Evolutionary conservation across 116 monocot species (phyloP).

Genomic region (Trichopus zeylanicus): DNA sequence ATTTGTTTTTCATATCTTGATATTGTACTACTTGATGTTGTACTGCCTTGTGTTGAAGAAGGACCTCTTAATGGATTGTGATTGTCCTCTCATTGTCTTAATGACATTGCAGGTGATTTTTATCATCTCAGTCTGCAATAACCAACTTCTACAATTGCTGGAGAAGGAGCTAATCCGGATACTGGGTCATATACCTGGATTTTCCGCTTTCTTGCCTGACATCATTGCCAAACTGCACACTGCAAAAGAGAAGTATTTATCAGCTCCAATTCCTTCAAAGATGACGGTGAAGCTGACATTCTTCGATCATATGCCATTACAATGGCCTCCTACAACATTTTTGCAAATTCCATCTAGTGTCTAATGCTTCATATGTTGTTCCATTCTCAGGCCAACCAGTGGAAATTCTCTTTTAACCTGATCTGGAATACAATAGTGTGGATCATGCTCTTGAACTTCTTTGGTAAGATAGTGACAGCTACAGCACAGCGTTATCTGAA

Average conservation of each 20-base stretch:
- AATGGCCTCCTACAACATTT: background rate
- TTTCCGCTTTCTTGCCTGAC: constrained; percentile 39
- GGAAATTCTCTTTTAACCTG: constrained; percentile 69
- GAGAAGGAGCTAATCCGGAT: constrained; percentile 75
- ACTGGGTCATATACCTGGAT: constrained; percentile 46
- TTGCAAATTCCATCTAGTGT: background rate
- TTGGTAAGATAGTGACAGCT: constrained; percentile 63
- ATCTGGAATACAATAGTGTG: constrained; percentile 84
- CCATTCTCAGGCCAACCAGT: constrained; percentile 40
- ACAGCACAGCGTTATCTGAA: constrained; percentile 71
- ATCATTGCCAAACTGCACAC: constrained; percentile 48
- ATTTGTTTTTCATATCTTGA: too few relatives aligned
- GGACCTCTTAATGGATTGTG: too few relatives aligned
- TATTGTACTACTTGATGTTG: background rate
- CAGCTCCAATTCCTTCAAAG: constrained; percentile 5
- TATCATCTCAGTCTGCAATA: constrained; percentile 74
- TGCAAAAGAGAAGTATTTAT: constrained; percentile 44
- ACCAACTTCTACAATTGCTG: constrained; percentile 64
- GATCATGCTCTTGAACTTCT: constrained; percentile 79
- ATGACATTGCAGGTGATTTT: constrained; percentile 54
- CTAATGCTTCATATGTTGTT: background rate
- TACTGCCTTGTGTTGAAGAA: background rate
- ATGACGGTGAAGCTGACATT: background rate
- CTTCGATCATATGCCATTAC: background rate
- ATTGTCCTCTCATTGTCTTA: background rate